phyloP scores from a whole-genome alignment of 345 rosid genomes.

The Abelmoschus esculentus region DNA sequence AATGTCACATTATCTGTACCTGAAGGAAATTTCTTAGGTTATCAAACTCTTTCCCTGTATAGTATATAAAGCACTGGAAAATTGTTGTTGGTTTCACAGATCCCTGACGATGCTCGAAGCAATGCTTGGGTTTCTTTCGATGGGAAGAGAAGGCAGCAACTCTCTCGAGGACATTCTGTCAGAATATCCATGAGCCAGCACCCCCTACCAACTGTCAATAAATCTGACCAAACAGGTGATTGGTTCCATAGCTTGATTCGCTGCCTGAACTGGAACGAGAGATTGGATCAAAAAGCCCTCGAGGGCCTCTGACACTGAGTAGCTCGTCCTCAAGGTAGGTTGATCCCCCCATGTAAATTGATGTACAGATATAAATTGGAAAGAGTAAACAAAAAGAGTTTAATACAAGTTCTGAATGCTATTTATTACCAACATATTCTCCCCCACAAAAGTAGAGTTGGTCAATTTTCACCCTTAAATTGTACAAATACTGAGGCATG shows the following conservation, averaged over 20 bases:
- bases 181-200: slow-evolving; percentile 89
- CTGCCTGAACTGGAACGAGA: slow-evolving; percentile 96
- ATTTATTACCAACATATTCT: slow-evolving; percentile 8
- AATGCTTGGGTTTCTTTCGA: slow-evolving; percentile 99
- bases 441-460: neutral
- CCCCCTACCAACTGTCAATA: slow-evolving; percentile 94
- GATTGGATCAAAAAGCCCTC: slow-evolving; percentile 70
- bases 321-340: neutral
- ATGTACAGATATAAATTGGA: slow-evolving; percentile 29
- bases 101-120: slow-evolving; percentile 87
- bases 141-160: slow-evolving; percentile 97
- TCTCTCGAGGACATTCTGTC: slow-evolving; percentile 90
- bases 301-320: neutral
- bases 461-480: neutral
- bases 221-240: slow-evolving; percentile 88
- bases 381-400: neutral
- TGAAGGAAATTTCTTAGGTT: neutral
- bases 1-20: neutral
- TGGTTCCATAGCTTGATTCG: slow-evolving; percentile 95
- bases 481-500: neutral
- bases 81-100: slow-evolving; percentile 33
- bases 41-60: neutral
- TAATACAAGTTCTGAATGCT: neutral
- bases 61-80: neutral
- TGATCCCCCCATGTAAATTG: slow-evolving; percentile 28